A percentile compares a stretch with the other conserved stretches of the same genome.
Evolutionary conservation across 768 basidiomycete species (phyloP).

Genomic region (Rubroboletus pulcherrimus): DNA sequence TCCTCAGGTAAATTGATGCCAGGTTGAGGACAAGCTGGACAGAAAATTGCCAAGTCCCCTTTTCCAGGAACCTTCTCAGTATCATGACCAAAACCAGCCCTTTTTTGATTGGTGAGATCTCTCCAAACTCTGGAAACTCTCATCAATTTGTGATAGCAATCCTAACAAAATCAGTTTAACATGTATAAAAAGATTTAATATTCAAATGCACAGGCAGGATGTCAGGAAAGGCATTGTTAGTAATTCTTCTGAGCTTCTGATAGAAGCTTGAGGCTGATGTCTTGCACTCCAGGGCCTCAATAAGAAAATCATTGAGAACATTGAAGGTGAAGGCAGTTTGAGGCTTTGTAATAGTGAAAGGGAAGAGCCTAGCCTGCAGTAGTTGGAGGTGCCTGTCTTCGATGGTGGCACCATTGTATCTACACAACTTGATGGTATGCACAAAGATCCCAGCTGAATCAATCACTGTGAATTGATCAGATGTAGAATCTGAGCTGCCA

Average conservation of each 20-base stretch:
- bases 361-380: not conserved
- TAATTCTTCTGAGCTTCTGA: too few relatives aligned
- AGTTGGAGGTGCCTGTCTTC: not conserved
- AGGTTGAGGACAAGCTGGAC: too few relatives aligned
- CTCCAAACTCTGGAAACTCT: not conserved
- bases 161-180: too few relatives aligned
- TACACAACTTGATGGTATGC: not conserved
- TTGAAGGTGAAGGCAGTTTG: not conserved
- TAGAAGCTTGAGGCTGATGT: not conserved
- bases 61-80: too few relatives aligned
- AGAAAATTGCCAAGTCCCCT: too few relatives aligned
- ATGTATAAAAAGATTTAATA: too few relatives aligned
- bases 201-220: too few relatives aligned
- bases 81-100: too few relatives aligned
- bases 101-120: not conserved
- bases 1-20: too few relatives aligned
- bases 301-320: not conserved
- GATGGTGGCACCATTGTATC: not conserved
- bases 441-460: not conserved
- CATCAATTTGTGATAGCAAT: not conserved
- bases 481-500: too few relatives aligned
- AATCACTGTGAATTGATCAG: not conserved
- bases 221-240: too few relatives aligned
- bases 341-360: not conserved
- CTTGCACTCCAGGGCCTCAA: not conserved